Evolutionary conservation across 768 basidiomycete genomes (phyloP), one percentile per base, ranked within the genome.

Genomic region (Boletus pseudopeckii): DNA sequence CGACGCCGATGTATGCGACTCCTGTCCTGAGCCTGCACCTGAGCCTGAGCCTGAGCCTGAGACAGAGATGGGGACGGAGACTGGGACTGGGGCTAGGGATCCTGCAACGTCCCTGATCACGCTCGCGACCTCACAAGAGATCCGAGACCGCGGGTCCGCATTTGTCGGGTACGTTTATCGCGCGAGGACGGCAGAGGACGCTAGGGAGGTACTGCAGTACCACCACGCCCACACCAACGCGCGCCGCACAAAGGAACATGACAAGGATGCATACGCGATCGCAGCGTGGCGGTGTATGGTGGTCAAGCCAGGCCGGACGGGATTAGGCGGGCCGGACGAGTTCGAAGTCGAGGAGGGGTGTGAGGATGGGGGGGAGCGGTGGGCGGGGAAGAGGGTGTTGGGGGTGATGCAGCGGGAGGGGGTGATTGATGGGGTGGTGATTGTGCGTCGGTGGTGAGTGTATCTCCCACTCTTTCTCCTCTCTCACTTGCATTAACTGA

Each of bases 251-350:
- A 28, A 28, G 24, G 24, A 24, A 24, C 24, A 24, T 28, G 26
- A 48, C 4, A 48, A 48, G 36, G 15, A 28, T 14, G 24, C 18
- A 10, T 86, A 90, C 58, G 84, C 88, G 64, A 88, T 93, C 41
- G 74, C 78, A 37, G 92, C 89, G 6, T 93, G 86, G 85, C 75
- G 92, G 33, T 85, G 82, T 61, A 88, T 94, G 85, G 77, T 77
- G 0, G 70, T 88, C 50, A 89, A 84, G 67, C 62, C 74, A 11
- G 88, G 85, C 3, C 75, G 73, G 45, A 82, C 78, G 3, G 91
- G 91, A 1, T 70, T 92, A 3, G 75, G 70, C 1, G 86, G 88
- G 3, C 83, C 84, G 3, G 87, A 88, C 26, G 91, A 93, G 62
- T 93, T 92, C 60, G 82, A 84, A 66, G 68, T 91, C 26, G 28